These are phyloP conservation scores for Cercospora berteroae DNA, from an alignment of 2,329 filamentous ascomycete genomes.

Conservation along the genomic window DNA sequence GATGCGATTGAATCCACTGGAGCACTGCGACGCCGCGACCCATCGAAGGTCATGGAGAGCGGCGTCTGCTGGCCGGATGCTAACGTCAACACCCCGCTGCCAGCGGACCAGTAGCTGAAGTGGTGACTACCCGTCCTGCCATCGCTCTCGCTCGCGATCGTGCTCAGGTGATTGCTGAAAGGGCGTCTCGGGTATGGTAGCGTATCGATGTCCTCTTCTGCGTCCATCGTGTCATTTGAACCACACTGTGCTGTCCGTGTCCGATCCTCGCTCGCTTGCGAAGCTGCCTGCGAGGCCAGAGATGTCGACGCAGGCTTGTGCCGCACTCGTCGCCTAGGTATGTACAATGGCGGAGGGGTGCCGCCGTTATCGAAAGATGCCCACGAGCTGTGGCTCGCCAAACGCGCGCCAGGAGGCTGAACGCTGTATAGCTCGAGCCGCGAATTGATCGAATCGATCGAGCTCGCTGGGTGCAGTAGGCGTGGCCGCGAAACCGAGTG, in stretches of 20 bases:
- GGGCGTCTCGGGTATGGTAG: slow-evolving; percentile 33
- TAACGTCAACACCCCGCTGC: slow-evolving; percentile 34
- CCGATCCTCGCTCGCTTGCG: slow-evolving; percentile 11
- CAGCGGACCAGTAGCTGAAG: slow-evolving; percentile 36
- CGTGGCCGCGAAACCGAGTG: slow-evolving; percentile 17
- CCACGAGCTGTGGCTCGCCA: slow-evolving; percentile 28
- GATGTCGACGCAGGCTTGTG: slow-evolving; percentile 29
- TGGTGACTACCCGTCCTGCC: slow-evolving; percentile 30
- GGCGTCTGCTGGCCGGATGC: slow-evolving; percentile 30
- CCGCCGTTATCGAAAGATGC: slow-evolving; percentile 29
- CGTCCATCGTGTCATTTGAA: slow-evolving; percentile 25
- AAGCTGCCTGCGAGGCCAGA: slow-evolving; percentile 21
- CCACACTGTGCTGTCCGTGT: slow-evolving; percentile 3
- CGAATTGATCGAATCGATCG: slow-evolving; percentile 36
- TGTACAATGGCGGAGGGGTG: slow-evolving; percentile 35
- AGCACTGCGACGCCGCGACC: slow-evolving; percentile 26
- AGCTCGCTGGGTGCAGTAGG: slow-evolving; percentile 24
- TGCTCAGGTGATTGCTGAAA: slow-evolving; percentile 38
- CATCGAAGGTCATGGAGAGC: slow-evolving; percentile 23
- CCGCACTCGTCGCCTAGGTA: slow-evolving; percentile 35
- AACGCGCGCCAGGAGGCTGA: slow-evolving; percentile 24
- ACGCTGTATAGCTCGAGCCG: slow-evolving; percentile 27
- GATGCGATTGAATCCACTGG: slow-evolving; percentile 28
- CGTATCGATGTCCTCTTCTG: slow-evolving; percentile 32
- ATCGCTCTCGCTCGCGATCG: slow-evolving; percentile 40